Conservation (phyloP, 768 basidiomycete species). For the Psilocybe tampanensis region DNA sequence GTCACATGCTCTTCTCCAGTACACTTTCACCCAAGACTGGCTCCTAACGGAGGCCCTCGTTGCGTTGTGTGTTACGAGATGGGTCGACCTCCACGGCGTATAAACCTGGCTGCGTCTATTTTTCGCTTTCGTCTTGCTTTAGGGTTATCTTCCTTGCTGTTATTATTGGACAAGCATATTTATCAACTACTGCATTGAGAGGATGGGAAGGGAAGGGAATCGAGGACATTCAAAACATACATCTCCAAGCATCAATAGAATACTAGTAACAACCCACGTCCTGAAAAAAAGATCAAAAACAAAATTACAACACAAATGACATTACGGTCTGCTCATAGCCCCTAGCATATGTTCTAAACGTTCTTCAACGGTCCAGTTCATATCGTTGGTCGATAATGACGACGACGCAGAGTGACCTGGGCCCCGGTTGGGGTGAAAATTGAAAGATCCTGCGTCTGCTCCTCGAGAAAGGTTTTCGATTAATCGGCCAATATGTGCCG, state of each 20-base stretch:
- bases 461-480: constrained; percentile 84
- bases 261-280: constrained; percentile 20
- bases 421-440: constrained; percentile 55
- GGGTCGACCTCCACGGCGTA: constrained; percentile 64
- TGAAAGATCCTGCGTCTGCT: constrained; percentile 84
- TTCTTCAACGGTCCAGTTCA: constrained; percentile 76
- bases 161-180: constrained; percentile 28
- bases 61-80: constrained; percentile 72
- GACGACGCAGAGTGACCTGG: constrained; percentile 60
- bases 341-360: constrained; percentile 73
- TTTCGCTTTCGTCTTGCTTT: constrained; percentile 21
- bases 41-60: constrained; percentile 67
- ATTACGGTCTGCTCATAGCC: constrained; percentile 36
- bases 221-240: constrained; percentile 21
- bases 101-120: constrained; percentile 25
- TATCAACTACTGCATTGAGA: constrained; percentile 27
- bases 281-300: constrained; percentile 22
- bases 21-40: constrained; percentile 60
- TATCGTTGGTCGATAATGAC: constrained; percentile 65
- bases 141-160: constrained; percentile 19
- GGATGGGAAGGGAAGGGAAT: constrained; percentile 10
- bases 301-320: constrained; percentile 20
- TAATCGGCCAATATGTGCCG: constrained; percentile 79
- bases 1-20: constrained; percentile 63
- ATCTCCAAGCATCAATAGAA: constrained; percentile 20